Evolutionary conservation across 257 asterid species (phyloP).

Genomic region (Solanum okadae): DNA sequence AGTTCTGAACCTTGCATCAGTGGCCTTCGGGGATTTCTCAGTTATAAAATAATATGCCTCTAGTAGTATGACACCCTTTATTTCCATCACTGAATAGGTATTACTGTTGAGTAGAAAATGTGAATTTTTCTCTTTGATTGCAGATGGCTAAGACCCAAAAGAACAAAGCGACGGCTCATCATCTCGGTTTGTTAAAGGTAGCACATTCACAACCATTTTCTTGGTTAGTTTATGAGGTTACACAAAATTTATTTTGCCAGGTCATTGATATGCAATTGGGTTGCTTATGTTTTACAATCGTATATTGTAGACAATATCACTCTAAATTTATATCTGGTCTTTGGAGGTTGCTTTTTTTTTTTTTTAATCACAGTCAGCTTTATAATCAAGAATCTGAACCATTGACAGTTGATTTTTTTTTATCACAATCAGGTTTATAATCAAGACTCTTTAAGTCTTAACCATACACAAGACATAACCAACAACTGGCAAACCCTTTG

Average conservation of each 20-base stretch:
- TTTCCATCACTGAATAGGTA: background rate
- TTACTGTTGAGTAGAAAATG: background rate
- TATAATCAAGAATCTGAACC: background rate
- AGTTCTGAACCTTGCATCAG: background rate
- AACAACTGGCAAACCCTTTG: background rate
- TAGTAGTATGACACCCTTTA: background rate
- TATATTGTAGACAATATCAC: background rate
- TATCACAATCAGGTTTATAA: background rate
- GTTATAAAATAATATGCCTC: background rate
- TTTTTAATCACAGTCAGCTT: background rate
- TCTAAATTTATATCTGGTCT: background rate
- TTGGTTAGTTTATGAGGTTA: background rate
- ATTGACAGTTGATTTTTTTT: background rate
- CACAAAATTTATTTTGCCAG: background rate
- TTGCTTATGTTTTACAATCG: background rate
- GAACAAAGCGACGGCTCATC: slow-evolving; percentile 97
- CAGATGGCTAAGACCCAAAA: slow-evolving; percentile 99
- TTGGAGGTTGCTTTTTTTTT: background rate
- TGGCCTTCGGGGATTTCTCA: background rate
- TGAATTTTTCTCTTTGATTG: slow-evolving; percentile 6
- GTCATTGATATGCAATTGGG: background rate
- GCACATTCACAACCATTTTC: background rate
- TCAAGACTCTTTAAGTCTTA: background rate
- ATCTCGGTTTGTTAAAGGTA: slow-evolving; percentile 93
- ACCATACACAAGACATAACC: background rate